Evolutionary conservation across 176 grass and related monocot species (phyloP).

Genomic region (Avena sativa): DNA sequence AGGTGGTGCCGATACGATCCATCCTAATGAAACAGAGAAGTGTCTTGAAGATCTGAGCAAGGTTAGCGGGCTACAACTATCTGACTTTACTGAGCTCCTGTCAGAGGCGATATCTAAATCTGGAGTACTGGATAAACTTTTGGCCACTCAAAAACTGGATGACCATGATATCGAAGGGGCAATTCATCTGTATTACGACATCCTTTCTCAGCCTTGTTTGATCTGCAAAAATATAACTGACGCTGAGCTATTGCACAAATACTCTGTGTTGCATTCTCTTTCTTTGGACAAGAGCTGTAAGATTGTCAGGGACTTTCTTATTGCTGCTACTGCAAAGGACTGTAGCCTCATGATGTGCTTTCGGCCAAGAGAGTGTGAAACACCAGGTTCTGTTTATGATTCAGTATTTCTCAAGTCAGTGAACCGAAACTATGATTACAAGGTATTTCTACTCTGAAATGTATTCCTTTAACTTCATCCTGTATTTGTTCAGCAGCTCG

Average conservation of each 20-base stretch:
- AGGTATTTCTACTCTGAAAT: constrained; percentile 53
- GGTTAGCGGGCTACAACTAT: constrained; percentile 57
- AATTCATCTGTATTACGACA: constrained; percentile 81
- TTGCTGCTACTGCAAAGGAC: constrained; percentile 53
- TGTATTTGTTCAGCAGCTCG: not conserved
- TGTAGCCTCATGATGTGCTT: too few species aligned
- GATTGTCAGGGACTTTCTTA: constrained; percentile 75
- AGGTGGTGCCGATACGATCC: constrained; percentile 51
- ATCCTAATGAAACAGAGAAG: constrained; percentile 45
- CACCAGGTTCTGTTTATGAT: constrained; percentile 25
- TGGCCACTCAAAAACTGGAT: constrained; percentile 78
- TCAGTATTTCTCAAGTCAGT: constrained; percentile 67
- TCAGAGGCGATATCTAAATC: constrained; percentile 69
- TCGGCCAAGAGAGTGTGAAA: too few species aligned
- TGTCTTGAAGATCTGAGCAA: constrained; percentile 58
- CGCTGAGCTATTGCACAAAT: constrained; percentile 56
- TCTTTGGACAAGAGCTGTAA: constrained; percentile 60
- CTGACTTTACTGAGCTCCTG: constrained; percentile 67
- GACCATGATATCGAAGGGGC: constrained; percentile 81
- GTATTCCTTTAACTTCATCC: not conserved
- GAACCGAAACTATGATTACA: constrained; percentile 76
- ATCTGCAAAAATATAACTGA: constrained; percentile 59
- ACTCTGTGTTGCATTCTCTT: constrained; percentile 64
- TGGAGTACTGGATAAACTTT: constrained; percentile 57
- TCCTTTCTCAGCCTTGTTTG: constrained; percentile 66